Percentiles rank a stretch among this genome's conserved stretches.
Conservation (phyloP, 2,329 filamentous ascomycete species). For the Diplodia intermedia region DNA sequence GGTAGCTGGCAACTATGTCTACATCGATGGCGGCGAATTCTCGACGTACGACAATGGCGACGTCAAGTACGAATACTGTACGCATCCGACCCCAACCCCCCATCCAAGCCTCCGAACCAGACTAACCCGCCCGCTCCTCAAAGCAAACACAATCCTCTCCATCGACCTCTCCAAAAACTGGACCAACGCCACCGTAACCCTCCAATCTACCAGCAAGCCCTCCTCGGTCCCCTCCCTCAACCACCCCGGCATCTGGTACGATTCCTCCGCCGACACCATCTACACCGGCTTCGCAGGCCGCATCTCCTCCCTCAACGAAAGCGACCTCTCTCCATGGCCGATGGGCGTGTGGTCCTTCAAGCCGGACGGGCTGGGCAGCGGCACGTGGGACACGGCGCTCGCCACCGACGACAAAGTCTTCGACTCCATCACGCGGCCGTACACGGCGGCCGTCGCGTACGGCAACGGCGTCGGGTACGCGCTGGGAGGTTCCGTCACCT, state of each 20-base stretch:
- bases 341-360: conserved; percentile 32
- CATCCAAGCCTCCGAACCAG: neutral
- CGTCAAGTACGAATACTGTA: conserved; percentile 22
- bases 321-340: conserved; percentile 3
- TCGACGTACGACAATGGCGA: conserved; percentile 14
- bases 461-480: conserved; percentile 33
- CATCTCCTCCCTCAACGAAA: conserved; percentile 15
- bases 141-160: conserved; percentile 31
- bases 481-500: conserved; percentile 26
- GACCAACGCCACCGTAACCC: conserved; percentile 31
- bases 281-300: conserved; percentile 34
- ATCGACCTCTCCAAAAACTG: conserved; percentile 33
- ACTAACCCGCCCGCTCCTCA: neutral
- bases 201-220: conserved; percentile 31
- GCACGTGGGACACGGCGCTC: conserved; percentile 30
- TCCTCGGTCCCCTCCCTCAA: conserved; percentile 29
- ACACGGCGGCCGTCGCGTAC: conserved; percentile 23
- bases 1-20: conserved; percentile 24
- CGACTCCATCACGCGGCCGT: conserved; percentile 29
- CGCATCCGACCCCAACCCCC: neutral
- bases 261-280: conserved; percentile 6
- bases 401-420: conserved; percentile 5
- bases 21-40: conserved; percentile 34
- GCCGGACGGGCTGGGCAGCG: conserved; percentile 29
- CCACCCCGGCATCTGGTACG: conserved; percentile 31